Evolutionary conservation across 345 rosid genomes (phyloP).

Genomic region (Brassica napus): DNA sequence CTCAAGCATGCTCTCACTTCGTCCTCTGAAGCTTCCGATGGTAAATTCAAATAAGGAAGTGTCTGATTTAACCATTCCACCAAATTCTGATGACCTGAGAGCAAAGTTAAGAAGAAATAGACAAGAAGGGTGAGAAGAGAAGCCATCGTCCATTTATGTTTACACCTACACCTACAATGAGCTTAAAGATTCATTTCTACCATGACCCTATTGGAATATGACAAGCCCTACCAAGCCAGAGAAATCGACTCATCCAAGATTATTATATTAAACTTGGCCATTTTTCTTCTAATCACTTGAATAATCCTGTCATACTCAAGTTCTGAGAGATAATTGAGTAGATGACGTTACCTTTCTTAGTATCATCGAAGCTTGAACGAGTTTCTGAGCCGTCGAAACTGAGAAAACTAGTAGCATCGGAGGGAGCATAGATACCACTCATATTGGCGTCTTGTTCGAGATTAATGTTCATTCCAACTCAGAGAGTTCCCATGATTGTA

Average conservation of each 20-base stretch:
- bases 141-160: slow-evolving; percentile 1
- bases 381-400: slow-evolving; percentile 43
- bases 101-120: slow-evolving; percentile 11
- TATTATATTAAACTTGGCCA: slow-evolving; percentile 19
- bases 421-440: slow-evolving; percentile 42
- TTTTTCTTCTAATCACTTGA: slow-evolving; percentile 28
- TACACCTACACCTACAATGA: neutral
- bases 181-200: slow-evolving; percentile 9
- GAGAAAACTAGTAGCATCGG: slow-evolving; percentile 41
- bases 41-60: slow-evolving; percentile 58
- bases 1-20: slow-evolving; percentile 57
- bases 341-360: slow-evolving; percentile 40
- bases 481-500: slow-evolving; percentile 25
- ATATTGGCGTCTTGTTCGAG: slow-evolving; percentile 22
- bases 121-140: slow-evolving; percentile 9
- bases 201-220: neutral
- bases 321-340: neutral
- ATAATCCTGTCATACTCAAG: neutral
- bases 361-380: slow-evolving; percentile 38
- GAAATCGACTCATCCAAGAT: neutral
- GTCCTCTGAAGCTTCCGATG: slow-evolving; percentile 65
- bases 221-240: neutral
- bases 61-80: slow-evolving; percentile 70
- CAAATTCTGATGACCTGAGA: slow-evolving; percentile 51
- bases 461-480: slow-evolving; percentile 16